phyloP scores from a whole-genome alignment of 768 basidiomycete genomes.

The Amanita inopinata region DNA sequence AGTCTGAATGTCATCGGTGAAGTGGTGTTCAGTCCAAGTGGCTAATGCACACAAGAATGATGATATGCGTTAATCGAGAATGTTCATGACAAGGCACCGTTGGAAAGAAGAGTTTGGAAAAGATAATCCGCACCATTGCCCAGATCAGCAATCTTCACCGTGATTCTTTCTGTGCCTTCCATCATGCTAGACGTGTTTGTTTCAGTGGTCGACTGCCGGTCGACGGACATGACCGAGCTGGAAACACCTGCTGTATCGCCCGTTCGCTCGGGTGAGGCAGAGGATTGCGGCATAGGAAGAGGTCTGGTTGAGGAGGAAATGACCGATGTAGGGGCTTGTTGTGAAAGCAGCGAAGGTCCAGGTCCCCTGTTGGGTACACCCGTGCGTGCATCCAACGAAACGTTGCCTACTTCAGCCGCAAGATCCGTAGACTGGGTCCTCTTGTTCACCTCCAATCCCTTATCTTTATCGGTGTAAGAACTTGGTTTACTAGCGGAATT shows the following conservation, averaged over 20 bases:
- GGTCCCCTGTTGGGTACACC: conserved; percentile 13
- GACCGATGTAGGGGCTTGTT: conserved; percentile 42
- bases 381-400: conserved; percentile 24
- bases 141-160: conserved; percentile 97
- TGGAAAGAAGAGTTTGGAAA: conserved; percentile 5
- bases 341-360: conserved; percentile 68
- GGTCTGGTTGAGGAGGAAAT: conserved; percentile 17
- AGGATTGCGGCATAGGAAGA: conserved; percentile 13
- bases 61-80: not conserved
- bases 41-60: conserved; percentile 28
- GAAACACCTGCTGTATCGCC: conserved; percentile 14
- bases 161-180: conserved; percentile 56
- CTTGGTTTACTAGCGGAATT: conserved; percentile 18
- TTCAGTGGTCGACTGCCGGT: conserved; percentile 20
- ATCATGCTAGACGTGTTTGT: conserved; percentile 17
- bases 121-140: conserved; percentile 64
- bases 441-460: conserved; percentile 14
- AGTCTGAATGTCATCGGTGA: conserved; percentile 98
- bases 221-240: conserved; percentile 25
- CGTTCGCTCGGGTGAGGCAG: conserved; percentile 14
- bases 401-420: conserved; percentile 29
- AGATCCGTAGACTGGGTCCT: conserved; percentile 23
- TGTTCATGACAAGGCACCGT: not conserved
- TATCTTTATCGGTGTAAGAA: conserved; percentile 14
- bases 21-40: conserved; percentile 90